Conservation (phyloP, 2,329 filamentous ascomycete species). For the Trichoderma semiorbis region DNA sequence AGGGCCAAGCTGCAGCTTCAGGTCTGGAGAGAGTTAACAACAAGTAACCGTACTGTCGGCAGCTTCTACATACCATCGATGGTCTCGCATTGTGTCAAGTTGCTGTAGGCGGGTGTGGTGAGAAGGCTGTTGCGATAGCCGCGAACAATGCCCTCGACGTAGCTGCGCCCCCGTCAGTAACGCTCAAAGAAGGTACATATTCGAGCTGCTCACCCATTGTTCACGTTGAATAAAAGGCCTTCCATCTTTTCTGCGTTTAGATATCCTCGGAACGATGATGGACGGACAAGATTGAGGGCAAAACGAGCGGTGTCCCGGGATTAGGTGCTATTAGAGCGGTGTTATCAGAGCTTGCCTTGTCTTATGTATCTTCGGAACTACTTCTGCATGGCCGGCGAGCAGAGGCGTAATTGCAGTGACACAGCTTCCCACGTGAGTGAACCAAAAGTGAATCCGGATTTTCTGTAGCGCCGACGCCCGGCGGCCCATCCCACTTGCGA, state of each 20-base stretch:
- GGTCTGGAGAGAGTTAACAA: conserved; percentile 56
- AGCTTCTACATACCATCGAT: conserved; percentile 70
- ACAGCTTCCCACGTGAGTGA: conserved; percentile 24
- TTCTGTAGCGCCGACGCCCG: conserved; percentile 27
- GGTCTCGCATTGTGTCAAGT: conserved; percentile 95
- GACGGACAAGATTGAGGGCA: neutral
- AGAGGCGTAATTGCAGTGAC: conserved; percentile 12
- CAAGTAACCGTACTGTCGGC: neutral
- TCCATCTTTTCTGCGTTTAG: conserved; percentile 58
- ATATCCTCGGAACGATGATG: neutral
- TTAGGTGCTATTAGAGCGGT: neutral
- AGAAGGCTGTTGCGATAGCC: conserved; percentile 94
- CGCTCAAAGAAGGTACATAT: neutral
- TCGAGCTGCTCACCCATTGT: conserved; percentile 68
- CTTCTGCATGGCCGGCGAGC: conserved; percentile 12
- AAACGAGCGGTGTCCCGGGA: neutral
- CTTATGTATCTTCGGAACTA: neutral
- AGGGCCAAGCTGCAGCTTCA: conserved; percentile 95
- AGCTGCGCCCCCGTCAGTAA: conserved; percentile 52
- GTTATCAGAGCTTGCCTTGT: neutral
- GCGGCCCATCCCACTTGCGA: conserved; percentile 28
- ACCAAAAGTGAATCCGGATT: conserved; percentile 23
- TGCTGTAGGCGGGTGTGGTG: conserved; percentile 86
- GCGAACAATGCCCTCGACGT: conserved; percentile 94
- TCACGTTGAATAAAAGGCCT: conserved; percentile 90